Evolutionary conservation across 345 rosid genomes (phyloP).

Genomic region (Hevea brasiliensis): DNA sequence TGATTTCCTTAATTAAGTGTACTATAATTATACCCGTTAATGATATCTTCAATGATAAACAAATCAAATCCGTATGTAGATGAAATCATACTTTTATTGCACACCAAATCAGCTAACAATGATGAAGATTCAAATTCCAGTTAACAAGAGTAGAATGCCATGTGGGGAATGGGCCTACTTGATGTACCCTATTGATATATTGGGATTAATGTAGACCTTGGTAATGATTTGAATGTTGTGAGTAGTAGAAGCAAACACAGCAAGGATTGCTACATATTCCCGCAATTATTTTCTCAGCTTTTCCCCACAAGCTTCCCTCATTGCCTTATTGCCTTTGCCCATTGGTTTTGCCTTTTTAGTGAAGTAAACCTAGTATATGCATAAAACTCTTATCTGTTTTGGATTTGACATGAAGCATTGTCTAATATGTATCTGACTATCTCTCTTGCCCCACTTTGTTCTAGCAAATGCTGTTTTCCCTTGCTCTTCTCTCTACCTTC

Average conservation of each 20-base stretch:
- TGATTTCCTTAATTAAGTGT: neutral
- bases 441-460: conserved; percentile 10
- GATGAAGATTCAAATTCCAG: conserved; percentile 38
- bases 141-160: conserved; percentile 29
- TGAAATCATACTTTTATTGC: conserved; percentile 17
- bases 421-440: neutral
- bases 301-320: conserved; percentile 23
- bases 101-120: conserved; percentile 32
- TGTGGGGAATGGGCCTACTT: conserved; percentile 25
- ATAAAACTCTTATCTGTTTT: conserved; percentile 21
- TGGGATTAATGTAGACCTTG: conserved; percentile 20
- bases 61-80: conserved; percentile 21
- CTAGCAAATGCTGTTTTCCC: conserved; percentile 9
- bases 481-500: neutral
- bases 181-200: conserved; percentile 4
- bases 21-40: conserved; percentile 8
- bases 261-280: conserved; percentile 46
- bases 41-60: conserved; percentile 36
- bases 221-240: conserved; percentile 50
- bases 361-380: conserved; percentile 23
- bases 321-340: neutral
- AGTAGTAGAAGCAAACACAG: conserved; percentile 59
- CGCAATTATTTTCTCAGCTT: conserved; percentile 30
- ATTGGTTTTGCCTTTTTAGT: conserved; percentile 20
- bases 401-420: conserved; percentile 30